Conservation (phyloP, 495 filamentous ascomycete genomes). For the Tuber calosporum region DNA sequence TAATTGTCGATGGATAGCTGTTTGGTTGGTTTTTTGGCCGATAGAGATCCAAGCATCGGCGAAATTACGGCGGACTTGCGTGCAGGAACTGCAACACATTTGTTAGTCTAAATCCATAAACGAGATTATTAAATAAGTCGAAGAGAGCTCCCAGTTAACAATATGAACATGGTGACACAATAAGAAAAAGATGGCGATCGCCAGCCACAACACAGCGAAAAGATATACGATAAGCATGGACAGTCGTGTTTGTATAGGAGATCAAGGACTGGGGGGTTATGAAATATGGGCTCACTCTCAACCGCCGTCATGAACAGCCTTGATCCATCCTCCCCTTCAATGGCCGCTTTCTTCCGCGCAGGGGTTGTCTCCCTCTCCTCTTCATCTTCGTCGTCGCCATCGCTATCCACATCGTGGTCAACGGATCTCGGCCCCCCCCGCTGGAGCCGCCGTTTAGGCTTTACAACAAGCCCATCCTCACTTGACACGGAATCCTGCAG, state of each 20-base stretch:
- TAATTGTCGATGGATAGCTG: slow-evolving; percentile 33
- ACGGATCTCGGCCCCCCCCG: slow-evolving; percentile 7
- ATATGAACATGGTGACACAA: background rate
- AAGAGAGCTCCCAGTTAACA: background rate
- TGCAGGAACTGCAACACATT: background rate
- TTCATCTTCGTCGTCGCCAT: slow-evolving; percentile 18
- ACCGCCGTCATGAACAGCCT: slow-evolving; percentile 38
- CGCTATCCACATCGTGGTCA: background rate
- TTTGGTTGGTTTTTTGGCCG: slow-evolving; percentile 26
- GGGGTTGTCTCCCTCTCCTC: slow-evolving; percentile 12
- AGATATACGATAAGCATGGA: background rate
- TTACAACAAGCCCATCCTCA: background rate
- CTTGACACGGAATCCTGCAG: slow-evolving; percentile 5
- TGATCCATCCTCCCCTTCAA: background rate
- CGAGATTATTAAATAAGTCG: background rate
- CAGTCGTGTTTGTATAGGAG: background rate
- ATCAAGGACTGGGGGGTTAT: background rate
- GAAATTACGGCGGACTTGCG: background rate
- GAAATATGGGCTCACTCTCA: slow-evolving; percentile 20
- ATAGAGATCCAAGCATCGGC: background rate
- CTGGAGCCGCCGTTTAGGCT: slow-evolving; percentile 13
- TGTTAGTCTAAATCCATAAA: background rate
- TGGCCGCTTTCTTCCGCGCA: slow-evolving; percentile 17
- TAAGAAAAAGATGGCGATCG: background rate
- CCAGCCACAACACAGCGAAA: background rate